A percentile compares a stretch with the other conserved stretches of the same genome.
These are phyloP conservation scores for Cephalotrichum gorgonifer DNA, from an alignment of 2,329 filamentous ascomycete species.

Conservation along the genomic window DNA sequence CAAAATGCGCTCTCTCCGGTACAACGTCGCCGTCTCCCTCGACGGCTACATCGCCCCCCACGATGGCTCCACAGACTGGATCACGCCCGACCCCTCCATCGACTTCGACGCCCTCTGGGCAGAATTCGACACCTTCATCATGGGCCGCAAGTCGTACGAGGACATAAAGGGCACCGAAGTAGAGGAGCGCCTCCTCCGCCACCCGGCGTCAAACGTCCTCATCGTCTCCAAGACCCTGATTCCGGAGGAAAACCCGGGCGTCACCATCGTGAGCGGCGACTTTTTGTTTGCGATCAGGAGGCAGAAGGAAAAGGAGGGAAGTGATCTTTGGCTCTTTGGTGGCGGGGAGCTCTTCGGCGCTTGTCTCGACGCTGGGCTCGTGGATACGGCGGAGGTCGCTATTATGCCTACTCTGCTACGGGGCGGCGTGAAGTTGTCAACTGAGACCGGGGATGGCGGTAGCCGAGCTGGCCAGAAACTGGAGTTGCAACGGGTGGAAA, in stretches of 20 bases:
- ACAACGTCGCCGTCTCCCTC: conserved; percentile 22
- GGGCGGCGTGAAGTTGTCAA: conserved; percentile 2
- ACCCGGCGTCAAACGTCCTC: conserved; percentile 13
- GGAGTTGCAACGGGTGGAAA: neutral
- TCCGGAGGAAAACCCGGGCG: conserved; percentile 9
- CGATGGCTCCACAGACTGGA: conserved; percentile 19
- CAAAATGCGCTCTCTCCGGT: conserved; percentile 15
- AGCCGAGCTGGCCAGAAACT: neutral
- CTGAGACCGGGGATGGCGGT: neutral
- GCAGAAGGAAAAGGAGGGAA: conserved; percentile 12
- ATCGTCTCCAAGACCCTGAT: conserved; percentile 13
- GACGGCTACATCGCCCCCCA: conserved; percentile 23
- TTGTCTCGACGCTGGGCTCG: conserved; percentile 17
- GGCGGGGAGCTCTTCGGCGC: conserved; percentile 17
- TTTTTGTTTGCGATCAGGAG: conserved; percentile 11
- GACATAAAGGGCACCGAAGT: conserved; percentile 12
- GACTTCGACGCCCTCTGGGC: conserved; percentile 20
- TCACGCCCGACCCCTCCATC: conserved; percentile 18
- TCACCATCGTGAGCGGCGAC: conserved; percentile 15
- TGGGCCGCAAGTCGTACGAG: conserved; percentile 25
- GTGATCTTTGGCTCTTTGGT: conserved; percentile 25
- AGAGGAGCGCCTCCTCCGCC: conserved; percentile 12
- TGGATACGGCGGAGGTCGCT: conserved; percentile 20
- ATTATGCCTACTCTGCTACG: conserved; percentile 16
- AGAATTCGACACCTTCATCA: conserved; percentile 20